These are phyloP conservation scores for Populus trichocarpa DNA, from an alignment of 441 rosid genomes.

Conservation along the genomic window DNA sequence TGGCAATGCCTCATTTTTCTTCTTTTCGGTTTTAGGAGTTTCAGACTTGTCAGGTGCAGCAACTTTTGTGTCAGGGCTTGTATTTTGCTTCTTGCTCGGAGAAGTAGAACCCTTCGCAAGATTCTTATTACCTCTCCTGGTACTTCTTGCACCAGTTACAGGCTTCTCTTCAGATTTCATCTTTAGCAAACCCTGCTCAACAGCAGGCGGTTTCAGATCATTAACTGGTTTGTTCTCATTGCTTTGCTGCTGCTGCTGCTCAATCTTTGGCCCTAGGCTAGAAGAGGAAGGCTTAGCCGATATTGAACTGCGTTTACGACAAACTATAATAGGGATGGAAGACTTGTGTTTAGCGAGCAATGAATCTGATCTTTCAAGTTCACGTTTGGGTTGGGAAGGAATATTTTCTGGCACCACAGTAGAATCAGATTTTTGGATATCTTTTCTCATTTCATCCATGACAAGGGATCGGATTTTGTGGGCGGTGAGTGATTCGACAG, in stretches of 20 bases:
- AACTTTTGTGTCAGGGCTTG: slow-evolving; percentile 10
- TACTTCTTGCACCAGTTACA: slow-evolving; percentile 49
- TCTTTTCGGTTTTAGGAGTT: slow-evolving; percentile 34
- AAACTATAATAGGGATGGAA: slow-evolving; percentile 40
- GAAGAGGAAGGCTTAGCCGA: slow-evolving; percentile 38
- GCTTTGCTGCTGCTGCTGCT: slow-evolving; percentile 21
- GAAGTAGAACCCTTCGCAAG: slow-evolving; percentile 7
- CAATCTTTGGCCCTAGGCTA: slow-evolving; percentile 26
- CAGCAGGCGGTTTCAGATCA: slow-evolving; percentile 3
- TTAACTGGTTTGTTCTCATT: slow-evolving; percentile 14
- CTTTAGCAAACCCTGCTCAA: slow-evolving; percentile 24
- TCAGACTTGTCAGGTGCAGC: slow-evolving; percentile 30
- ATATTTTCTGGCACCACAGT: background rate
- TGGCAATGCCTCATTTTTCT: slow-evolving; percentile 30
- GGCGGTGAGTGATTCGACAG: slow-evolving; percentile 26
- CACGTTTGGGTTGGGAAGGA: slow-evolving; percentile 19
- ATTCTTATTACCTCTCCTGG: slow-evolving; percentile 45
- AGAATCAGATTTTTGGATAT: slow-evolving; percentile 14
- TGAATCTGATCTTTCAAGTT: slow-evolving; percentile 34
- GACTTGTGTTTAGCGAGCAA: slow-evolving; percentile 41
- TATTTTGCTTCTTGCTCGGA: slow-evolving; percentile 26
- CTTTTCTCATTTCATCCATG: slow-evolving; percentile 20
- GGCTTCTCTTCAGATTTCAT: slow-evolving; percentile 41
- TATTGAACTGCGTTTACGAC: slow-evolving; percentile 49
- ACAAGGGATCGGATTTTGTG: slow-evolving; percentile 29